Conservation (phyloP, 257 asterid genomes). For the Echium plantagineum region DNA sequence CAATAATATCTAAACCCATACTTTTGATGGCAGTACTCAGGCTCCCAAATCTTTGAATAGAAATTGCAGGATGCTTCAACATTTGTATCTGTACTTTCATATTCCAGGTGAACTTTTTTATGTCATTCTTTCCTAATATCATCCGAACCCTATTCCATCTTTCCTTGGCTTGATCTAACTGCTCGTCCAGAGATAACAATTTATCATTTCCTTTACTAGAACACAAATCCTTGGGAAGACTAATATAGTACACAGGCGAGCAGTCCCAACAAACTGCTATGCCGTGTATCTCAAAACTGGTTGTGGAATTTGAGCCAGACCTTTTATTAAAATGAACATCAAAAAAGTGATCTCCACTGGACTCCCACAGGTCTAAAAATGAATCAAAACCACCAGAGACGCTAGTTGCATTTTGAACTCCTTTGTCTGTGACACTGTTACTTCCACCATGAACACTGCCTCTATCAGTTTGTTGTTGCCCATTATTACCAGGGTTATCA, state of each 20-base stretch:
- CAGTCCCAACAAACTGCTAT: constrained; percentile 84
- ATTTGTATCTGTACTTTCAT: constrained; percentile 80
- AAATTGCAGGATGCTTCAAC: constrained; percentile 70
- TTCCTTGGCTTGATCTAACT: constrained; percentile 52
- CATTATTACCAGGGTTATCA: constrained; percentile 18
- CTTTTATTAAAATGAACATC: constrained; percentile 70
- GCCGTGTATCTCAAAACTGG: constrained; percentile 85
- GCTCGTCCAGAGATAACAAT: constrained; percentile 25
- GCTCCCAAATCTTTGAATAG: constrained; percentile 47
- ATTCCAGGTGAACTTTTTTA: constrained; percentile 72
- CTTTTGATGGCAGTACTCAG: constrained; percentile 43
- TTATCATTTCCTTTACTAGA: constrained; percentile 24
- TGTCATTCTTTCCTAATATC: constrained; percentile 55
- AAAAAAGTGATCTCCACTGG: constrained; percentile 55
- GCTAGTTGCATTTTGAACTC: constrained; percentile 60
- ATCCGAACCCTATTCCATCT: constrained; percentile 67
- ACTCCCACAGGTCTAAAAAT: constrained; percentile 66
- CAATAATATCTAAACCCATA: constrained; percentile 60
- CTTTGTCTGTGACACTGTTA: constrained; percentile 36
- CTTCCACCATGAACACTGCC: constrained; percentile 18
- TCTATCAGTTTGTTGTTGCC: constrained; percentile 26
- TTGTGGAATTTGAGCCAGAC: constrained; percentile 44
- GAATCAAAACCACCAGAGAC: constrained; percentile 75
- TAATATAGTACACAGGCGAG: constrained; percentile 80
- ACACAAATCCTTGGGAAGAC: constrained; percentile 71